phyloP scores from a whole-genome alignment of 2,329 filamentous ascomycete genomes.

The Xylariaceae sp. region DNA sequence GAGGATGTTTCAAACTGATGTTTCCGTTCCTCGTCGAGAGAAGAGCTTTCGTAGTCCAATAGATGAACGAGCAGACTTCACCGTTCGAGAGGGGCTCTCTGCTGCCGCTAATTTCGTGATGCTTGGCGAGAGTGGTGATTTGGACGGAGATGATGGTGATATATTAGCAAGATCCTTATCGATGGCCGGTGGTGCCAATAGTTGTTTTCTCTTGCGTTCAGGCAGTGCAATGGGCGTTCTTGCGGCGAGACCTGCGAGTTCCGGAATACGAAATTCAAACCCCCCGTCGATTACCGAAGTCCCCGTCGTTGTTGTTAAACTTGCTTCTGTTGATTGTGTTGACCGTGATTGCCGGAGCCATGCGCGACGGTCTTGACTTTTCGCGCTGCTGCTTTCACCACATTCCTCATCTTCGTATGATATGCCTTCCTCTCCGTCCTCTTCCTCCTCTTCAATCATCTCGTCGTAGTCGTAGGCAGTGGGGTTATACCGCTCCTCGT shows the following conservation, averaged over 20 bases:
- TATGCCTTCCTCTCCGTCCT: slow-evolving; percentile 23
- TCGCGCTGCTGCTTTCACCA: slow-evolving; percentile 15
- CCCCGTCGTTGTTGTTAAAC: slow-evolving; percentile 10
- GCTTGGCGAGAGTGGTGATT: slow-evolving; percentile 9
- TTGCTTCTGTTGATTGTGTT: slow-evolving; percentile 19
- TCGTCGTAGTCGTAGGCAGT: slow-evolving; percentile 38
- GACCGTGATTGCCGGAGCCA: slow-evolving; percentile 18
- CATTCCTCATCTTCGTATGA: slow-evolving; percentile 17
- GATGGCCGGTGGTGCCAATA: slow-evolving; percentile 7
- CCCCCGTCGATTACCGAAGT: slow-evolving; percentile 24
- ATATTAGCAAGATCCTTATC: slow-evolving; percentile 9
- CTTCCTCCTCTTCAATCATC: slow-evolving; percentile 38
- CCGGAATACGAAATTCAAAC: slow-evolving; percentile 30
- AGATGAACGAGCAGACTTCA: slow-evolving; percentile 19
- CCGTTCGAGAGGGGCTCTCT: slow-evolving; percentile 11
- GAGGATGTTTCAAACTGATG: slow-evolving; percentile 3
- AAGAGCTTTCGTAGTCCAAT: slow-evolving; percentile 23
- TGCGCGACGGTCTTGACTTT: slow-evolving; percentile 12
- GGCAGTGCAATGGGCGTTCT: slow-evolving; percentile 16
- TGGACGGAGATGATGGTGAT: slow-evolving; percentile 16
- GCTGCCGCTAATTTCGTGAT: not conserved
- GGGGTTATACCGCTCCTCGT: slow-evolving; percentile 50
- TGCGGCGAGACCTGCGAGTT: slow-evolving; percentile 22
- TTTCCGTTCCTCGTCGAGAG: slow-evolving; percentile 18
- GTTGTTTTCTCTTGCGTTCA: slow-evolving; percentile 19